Base-by-base conservation (phyloP, 176 grass and related monocot genomes). In the Rhipidocladum racemiflorum region DNA sequence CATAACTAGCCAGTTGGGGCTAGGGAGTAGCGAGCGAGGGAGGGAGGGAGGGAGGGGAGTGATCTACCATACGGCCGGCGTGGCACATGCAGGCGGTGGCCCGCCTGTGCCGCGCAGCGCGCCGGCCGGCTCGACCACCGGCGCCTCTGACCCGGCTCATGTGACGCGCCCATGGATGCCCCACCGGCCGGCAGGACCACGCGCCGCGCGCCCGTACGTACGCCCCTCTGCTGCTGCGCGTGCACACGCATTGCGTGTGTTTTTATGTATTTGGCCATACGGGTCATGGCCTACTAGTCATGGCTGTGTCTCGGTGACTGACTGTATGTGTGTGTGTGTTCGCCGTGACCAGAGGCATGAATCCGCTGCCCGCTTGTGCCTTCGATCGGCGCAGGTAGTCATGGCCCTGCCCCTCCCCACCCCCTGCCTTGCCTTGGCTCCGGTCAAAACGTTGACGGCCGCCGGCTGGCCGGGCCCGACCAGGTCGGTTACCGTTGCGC, bases 161-260 rank as follows among this genome's bases (percentile, higher is more conserved):
- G 48, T 49, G 70, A 30, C 48, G 13, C 38, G 34, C 53, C 23
- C 54, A 4, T 76, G 53, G 53, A 43, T 76, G 54, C 24, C 55
- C 13, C 39, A 3, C 23, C 28, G 75, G 17, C 76, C 54, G 23
- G 74, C 54, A 50, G 76, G 61, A 46, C 75, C 59, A 64, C 29
- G 15, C 61, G 61, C 61, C 42, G 74, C 72, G 50, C 74, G 76
- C 59, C 27, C 40, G 40, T n/a, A 62, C 29, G 43, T 66, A 79
- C 43, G 61, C 61, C 28, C 51, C 59, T 49, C 60, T 16, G 45
- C 62, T 13, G 59, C 24, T 25, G 55, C 25, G 25, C 11, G 59
- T 15, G 60, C 30, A 30, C 14, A 16, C 8, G 14, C 27, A 30
- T 59, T 13, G 55, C 24, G 54, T 30, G 59, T 7, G 9, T 7